Conservation (phyloP, 164 flowering plant species). For the Stephania cephalantha region DNA sequence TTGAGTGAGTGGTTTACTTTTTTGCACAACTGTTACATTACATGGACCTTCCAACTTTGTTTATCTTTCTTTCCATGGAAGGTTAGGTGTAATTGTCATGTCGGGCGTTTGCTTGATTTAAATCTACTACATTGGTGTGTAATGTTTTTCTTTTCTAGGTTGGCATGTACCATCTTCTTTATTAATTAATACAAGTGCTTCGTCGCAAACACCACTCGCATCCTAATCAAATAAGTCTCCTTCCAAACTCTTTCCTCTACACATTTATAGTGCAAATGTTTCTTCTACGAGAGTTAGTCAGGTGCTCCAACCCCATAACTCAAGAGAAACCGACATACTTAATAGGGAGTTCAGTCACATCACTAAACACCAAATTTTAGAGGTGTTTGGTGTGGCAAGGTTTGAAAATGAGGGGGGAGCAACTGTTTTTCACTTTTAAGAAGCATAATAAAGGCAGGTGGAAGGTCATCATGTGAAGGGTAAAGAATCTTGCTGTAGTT, state of each 20-base stretch:
- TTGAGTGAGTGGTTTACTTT: not conserved
- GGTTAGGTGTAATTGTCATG: conserved; percentile 4
- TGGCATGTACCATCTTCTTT: conserved; percentile 4
- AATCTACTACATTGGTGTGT: not conserved
- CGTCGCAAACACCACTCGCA: not conserved
- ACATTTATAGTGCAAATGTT: no score
- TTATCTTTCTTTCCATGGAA: not conserved
- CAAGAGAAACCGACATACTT: no score
- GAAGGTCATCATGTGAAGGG: conserved; percentile 6
- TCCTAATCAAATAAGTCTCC: no score
- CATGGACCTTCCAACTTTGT: conserved; percentile 4
- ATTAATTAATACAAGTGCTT: not conserved
- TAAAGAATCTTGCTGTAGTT: conserved; percentile 6
- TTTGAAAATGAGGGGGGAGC: conserved; percentile 8
- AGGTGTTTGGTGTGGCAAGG: not conserved
- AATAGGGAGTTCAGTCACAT: no score
- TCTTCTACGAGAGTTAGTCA: no score
- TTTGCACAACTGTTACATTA: not conserved
- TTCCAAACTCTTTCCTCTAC: no score
- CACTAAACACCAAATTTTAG: no score
- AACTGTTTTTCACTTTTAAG: not conserved
- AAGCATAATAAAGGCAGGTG: conserved; percentile 10
- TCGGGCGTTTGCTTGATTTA: not conserved
- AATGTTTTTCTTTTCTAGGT: conserved; percentile 5
- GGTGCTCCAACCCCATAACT: no score